Evolutionary conservation across 352 stramenopile species (phyloP), one percentile per base, ranked within the genome.

Genomic region (Phytopythium mirpurense): DNA sequence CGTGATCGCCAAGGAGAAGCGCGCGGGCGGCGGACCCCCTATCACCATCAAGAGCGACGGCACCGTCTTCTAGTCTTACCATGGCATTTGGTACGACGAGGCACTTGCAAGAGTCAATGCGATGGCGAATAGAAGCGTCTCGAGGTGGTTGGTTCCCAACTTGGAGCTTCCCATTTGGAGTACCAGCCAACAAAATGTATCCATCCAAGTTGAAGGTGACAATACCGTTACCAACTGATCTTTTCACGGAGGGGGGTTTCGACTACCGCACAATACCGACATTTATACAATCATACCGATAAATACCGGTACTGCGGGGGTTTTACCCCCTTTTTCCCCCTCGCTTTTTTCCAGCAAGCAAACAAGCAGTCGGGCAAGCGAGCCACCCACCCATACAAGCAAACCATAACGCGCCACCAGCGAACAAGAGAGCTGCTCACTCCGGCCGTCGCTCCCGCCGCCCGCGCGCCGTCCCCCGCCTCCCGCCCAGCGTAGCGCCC

Each of bases 31-130:
- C 15, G 79, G 78, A 2, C 83, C 84, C 11, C 84, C 84, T 35
- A 92, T 95, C 50, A 76, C 74, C 48, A 95, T 95, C 60, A 82
- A 90, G 51, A 95, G 85, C 62, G 85, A 95, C 48, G 83, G 85
- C 44, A 95, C 83, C 10, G 77, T 95, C 32, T 95, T 95, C 60
- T 95, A 67, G 45, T 27, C 48, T 2, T 32, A 19, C 12, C 7
- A 44, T 23, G 9, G 19, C 9, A 2, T 9, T 9, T 9, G 5
- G 19, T 24, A 16, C 8, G 29, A 32, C 5, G 5, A 9, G 29
- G 29, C 29, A 32, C 29, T 32, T 32, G 29, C 29, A 32, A 5
- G 29, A 5, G 9, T 32, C 29, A 32, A 9, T 32, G 29, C 29
- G 29, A 32, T 32, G 29, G 29, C 5, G 29, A 32, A 32, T 32